Evolutionary conservation across 345 rosid species (phyloP), one percentile per base, ranked within the genome.

Genomic region (Populus simonii): DNA sequence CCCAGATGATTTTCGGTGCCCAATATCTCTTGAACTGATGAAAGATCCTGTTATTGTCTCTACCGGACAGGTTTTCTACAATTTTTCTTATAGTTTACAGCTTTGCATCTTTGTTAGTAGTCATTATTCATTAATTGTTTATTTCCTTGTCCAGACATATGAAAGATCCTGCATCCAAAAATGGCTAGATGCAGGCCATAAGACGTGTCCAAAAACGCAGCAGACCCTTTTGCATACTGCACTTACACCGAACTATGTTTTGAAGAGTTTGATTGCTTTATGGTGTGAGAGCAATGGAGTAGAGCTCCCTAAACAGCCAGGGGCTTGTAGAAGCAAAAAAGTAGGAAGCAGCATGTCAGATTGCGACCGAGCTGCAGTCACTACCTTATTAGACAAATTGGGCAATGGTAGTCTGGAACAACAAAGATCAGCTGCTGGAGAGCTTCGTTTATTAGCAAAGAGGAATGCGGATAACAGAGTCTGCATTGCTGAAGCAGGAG

Each of bases 251-350:
- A 93, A 96, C 74, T 96, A 93, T 59, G 98, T 92, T 80, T 81
- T 96, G 81, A 96, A 93, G 83, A 96, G 99, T 81, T 88, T 96
- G 74, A 93, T 96, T 76, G 89, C 93, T 82, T 80, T 96, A 66
- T 96, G 99, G 99, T 96, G 98, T 68, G 98, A 96, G 81, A 93
- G 85, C 92, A 93, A 93, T 74, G 96, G 99, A 11, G 90, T 96
- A 35, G 94, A 96, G 87, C 88, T 90, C 69, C 98, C 96, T 1
- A 92, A 93, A 80, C 90, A 84, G 45, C 94, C 89, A 88, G 94
- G 92, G 62, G 80, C 84, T 80, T 79, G 85, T 78, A 85, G 83
- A 81, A 89, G 80, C 84, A 88, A 87, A 73, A 92, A 73, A 75
- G 36, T 78, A 12, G 93, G 94, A 75, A 84, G 85, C 80, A 71